These are phyloP conservation scores for Groenewaldozyma tartarivorans DNA, from an alignment of 805 yeast species.

Conservation along the genomic window DNA sequence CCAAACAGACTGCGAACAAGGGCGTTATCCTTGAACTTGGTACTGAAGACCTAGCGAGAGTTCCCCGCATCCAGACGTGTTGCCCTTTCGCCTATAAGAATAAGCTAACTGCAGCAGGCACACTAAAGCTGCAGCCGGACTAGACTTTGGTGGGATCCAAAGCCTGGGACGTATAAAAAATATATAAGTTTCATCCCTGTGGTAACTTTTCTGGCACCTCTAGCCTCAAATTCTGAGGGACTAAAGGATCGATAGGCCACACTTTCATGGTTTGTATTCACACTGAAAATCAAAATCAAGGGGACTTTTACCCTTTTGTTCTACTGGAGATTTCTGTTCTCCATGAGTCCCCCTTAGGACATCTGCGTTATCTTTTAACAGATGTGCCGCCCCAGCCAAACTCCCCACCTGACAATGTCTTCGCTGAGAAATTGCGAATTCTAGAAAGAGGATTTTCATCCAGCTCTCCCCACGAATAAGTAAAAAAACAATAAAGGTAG, in stretches of 20 bases:
- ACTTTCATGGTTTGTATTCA: constrained; percentile 39
- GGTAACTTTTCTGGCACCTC: constrained; percentile 38
- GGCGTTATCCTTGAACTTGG: not conserved
- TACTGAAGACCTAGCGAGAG: not conserved
- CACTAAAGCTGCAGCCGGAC: not conserved
- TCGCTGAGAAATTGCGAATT: constrained; percentile 28
- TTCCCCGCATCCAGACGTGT: not conserved
- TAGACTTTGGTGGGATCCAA: not conserved
- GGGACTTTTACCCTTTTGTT: constrained; percentile 39
- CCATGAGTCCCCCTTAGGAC: constrained; percentile 39
- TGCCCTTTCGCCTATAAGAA: not conserved
- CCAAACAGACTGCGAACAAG: not conserved
- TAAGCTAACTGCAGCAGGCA: no score
- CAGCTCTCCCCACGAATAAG: constrained; percentile 33
- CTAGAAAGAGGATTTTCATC: constrained; percentile 30
- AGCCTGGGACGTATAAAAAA: not conserved
- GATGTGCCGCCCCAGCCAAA: constrained; percentile 41
- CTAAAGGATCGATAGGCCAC: constrained; percentile 43
- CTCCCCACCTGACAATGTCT: constrained; percentile 37
- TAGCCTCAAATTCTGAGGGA: constrained; percentile 37
- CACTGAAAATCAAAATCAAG: constrained; percentile 39
- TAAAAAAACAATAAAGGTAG: constrained; percentile 33
- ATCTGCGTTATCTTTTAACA: constrained; percentile 40
- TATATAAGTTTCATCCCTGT: constrained; percentile 30
- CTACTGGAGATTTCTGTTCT: constrained; percentile 41